These are phyloP conservation scores for Microbotryum silenes-acaulis DNA, from an alignment of 1,284 basidiomycete species.

Conservation along the genomic window DNA sequence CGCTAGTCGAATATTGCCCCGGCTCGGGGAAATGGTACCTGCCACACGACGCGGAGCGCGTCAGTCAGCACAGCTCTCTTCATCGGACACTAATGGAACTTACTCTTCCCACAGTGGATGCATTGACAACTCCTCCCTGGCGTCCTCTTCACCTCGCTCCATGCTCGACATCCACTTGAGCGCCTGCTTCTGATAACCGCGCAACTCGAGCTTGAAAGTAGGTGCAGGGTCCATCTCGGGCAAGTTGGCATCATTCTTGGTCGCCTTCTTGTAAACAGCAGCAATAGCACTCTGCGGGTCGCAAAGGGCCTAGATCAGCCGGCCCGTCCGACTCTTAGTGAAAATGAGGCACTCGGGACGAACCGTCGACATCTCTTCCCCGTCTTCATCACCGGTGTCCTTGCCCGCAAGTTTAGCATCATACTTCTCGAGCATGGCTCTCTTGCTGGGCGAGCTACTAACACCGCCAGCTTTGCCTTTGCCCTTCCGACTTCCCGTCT, in stretches of 20 bases:
- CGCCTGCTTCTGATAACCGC: constrained; percentile 88
- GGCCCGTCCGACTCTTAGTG: no score
- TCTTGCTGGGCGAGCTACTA: neutral
- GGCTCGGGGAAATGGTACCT: constrained; percentile 42
- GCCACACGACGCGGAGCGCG: neutral
- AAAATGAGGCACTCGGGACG: no score
- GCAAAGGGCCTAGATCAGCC: no score
- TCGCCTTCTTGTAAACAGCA: constrained; percentile 53
- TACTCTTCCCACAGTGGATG: constrained; percentile 91
- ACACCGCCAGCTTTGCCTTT: neutral
- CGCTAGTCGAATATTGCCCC: constrained; percentile 16
- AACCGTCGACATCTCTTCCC: constrained; percentile 19
- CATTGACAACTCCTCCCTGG: constrained; percentile 62
- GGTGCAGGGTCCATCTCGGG: constrained; percentile 72
- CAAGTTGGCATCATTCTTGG: constrained; percentile 67
- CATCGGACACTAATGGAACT: neutral
- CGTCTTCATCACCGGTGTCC: constrained; percentile 28
- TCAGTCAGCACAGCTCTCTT: constrained; percentile 1
- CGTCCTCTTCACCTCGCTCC: constrained; percentile 63
- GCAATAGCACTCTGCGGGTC: no score
- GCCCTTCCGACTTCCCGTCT: neutral
- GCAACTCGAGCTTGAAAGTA: constrained; percentile 68
- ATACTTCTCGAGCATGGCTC: neutral
- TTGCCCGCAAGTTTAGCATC: constrained; percentile 4
- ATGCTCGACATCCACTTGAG: constrained; percentile 91